Conservation (phyloP, 331 rosid species). For the Dryas integrifolia region DNA sequence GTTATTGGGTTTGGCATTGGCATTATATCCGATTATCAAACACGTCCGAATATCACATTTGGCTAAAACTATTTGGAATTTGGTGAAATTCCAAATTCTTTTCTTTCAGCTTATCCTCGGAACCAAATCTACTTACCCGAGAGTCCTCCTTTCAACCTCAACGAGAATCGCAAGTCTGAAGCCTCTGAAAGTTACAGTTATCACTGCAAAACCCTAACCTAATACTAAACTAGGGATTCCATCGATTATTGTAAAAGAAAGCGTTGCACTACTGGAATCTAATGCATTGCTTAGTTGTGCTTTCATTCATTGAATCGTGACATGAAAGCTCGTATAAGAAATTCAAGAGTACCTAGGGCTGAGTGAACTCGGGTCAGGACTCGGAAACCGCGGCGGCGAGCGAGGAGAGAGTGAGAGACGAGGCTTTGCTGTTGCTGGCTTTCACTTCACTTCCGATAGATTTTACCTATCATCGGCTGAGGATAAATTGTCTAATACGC, state of each 20-base stretch:
- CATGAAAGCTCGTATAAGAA: background rate
- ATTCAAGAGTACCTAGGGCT: slow-evolving; percentile 16
- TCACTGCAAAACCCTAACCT: background rate
- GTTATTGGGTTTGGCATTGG: background rate
- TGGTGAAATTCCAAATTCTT: background rate
- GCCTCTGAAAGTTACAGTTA: background rate
- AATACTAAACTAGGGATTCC: background rate
- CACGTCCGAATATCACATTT: background rate
- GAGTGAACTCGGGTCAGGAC: slow-evolving; percentile 11
- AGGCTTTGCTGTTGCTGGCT: background rate
- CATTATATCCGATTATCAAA: background rate
- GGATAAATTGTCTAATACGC: too few species aligned
- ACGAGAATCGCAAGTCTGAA: background rate
- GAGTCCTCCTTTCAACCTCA: background rate
- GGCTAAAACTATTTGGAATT: background rate
- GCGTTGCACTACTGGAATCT: background rate
- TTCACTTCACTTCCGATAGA: background rate
- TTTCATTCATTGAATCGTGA: background rate
- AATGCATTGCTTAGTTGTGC: background rate
- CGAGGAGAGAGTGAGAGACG: background rate
- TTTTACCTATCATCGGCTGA: background rate
- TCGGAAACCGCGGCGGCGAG: slow-evolving; percentile 10
- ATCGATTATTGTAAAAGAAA: background rate
- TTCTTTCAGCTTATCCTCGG: background rate
- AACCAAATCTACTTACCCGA: background rate